A percentile compares a stretch with the other conserved stretches of the same genome.
These are phyloP conservation scores for Lodderomyces elongisporus DNA, from an alignment of 1,139 yeast genomes.

Conservation along the genomic window DNA sequence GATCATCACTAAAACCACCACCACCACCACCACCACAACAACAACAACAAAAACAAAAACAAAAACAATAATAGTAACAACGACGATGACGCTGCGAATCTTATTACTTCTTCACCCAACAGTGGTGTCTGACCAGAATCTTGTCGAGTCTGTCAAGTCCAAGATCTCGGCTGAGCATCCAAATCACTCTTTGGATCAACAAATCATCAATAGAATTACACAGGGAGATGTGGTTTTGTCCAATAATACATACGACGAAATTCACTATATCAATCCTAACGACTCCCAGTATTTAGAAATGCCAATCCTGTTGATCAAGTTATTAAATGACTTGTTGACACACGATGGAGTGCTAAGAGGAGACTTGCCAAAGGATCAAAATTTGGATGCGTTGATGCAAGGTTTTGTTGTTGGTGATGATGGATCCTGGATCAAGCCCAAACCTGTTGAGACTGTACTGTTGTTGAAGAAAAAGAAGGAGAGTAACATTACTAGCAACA, in stretches of 20 bases:
- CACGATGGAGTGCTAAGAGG: constrained; percentile 52
- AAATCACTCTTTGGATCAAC: constrained; percentile 35
- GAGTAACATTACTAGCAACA: neutral
- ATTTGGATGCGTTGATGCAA: constrained; percentile 55
- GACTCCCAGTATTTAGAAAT: constrained; percentile 28
- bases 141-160: constrained; percentile 37
- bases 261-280: constrained; percentile 59
- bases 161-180: constrained; percentile 15
- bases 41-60: too few species aligned
- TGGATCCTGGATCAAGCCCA: constrained; percentile 43
- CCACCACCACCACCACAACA: too few species aligned
- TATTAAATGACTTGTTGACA: constrained; percentile 36
- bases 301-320: constrained; percentile 39
- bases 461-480: constrained; percentile 8
- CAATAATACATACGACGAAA: constrained; percentile 39
- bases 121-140: constrained; percentile 55
- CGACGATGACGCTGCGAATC: constrained; percentile 9
- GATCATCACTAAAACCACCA: too few species aligned
- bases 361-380: constrained; percentile 44
- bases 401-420: constrained; percentile 50
- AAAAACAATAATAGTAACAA: too few species aligned
- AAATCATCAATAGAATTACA: constrained; percentile 67
- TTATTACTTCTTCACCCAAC: constrained; percentile 65
- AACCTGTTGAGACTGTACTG: constrained; percentile 22
- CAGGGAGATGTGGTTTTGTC: constrained; percentile 49